Evolutionary conservation across 2,329 filamentous ascomycete genomes (phyloP).

Genomic region (Calonectria pseudoreteaudii): DNA sequence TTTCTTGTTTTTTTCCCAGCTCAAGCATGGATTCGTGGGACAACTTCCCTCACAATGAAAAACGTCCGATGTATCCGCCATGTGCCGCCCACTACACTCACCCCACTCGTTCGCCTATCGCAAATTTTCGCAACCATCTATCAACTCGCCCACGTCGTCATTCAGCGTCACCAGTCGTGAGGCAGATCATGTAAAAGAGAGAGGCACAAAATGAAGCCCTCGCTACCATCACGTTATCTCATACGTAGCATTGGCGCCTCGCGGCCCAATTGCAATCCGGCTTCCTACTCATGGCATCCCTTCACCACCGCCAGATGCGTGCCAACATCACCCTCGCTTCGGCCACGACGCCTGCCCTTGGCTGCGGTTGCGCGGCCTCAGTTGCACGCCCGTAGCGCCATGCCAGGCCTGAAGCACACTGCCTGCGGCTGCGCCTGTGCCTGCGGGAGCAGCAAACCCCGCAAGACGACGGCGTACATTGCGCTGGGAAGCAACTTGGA

Average conservation of each 20-base stretch:
- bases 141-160: slow-evolving; percentile 22
- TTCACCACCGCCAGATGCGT: slow-evolving; percentile 28
- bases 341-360: slow-evolving; percentile 23
- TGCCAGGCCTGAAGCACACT: slow-evolving; percentile 35
- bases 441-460: slow-evolving; percentile 43
- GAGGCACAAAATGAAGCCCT: slow-evolving; percentile 34
- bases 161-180: neutral
- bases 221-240: slow-evolving; percentile 24
- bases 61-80: neutral
- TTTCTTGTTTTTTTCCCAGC: neutral
- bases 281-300: slow-evolving; percentile 15
- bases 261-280: slow-evolving; percentile 18
- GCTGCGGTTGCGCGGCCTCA: slow-evolving; percentile 30
- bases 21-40: no score
- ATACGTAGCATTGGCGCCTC: slow-evolving; percentile 20
- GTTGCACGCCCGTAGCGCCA: slow-evolving; percentile 17
- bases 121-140: slow-evolving; percentile 40
- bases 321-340: slow-evolving; percentile 19
- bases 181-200: slow-evolving; percentile 29
- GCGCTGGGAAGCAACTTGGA: slow-evolving; percentile 95
- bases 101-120: slow-evolving; percentile 34
- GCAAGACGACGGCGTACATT: slow-evolving; percentile 74
- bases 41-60: neutral
- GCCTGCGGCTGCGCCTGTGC: slow-evolving; percentile 52
- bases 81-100: slow-evolving; percentile 21